Base-by-base conservation (phyloP, 1,284 basidiomycete species). In the Flammula alnicola region DNA sequence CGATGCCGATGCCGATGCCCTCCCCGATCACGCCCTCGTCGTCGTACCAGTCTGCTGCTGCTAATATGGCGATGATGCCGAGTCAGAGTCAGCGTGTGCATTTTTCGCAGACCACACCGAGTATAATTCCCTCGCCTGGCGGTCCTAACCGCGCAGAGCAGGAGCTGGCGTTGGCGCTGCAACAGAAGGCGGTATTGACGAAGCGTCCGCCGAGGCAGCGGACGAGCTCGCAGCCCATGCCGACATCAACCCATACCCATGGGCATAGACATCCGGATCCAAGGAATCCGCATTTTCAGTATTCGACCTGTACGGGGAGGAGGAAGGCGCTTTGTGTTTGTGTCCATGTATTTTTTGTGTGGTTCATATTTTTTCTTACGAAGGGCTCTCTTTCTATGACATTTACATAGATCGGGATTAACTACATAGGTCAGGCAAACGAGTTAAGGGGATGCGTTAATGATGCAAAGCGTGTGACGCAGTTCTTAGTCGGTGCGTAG, bases 381-480 rank as follows among this genome's bases (percentile, higher is more conserved):
- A n/a, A n/a, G n/a, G n/a, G n/a, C n/a, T n/a, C n/a, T n/a, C n/a
- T n/a, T n/a, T n/a, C n/a, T n/a, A n/a, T n/a, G n/a, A n/a, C n/a
- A n/a, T n/a, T n/a, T n/a, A n/a, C 25, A 25, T 53, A 84, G 86
- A 84, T 91, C 55, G 89, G 88, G 0, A 86, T 94, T 60, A 94
- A 94, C 67, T 95, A 95, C 63, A 63, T 62, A 9, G 87, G 90
- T 0, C 79, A 82, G 49, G 59, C 61, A 0, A 78, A 81, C 45
- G 80, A 81, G 56, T 76, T 95, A 6, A 70, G 74, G 1, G 92
- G 93, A 16, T 95, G 93, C 58, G 80, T 93, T 60, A 95, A 95
- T 60, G 93, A 96, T 64, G 88, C 86, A 8, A 76, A 72, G 55
- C 85, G 86, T 56, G 79, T 95, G 38, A 76, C 79, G 44, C 67